Evolutionary conservation across 2,329 filamentous ascomycete species (phyloP), one percentile per base, ranked within the genome.

Genomic region (Diaporthe australafricana): DNA sequence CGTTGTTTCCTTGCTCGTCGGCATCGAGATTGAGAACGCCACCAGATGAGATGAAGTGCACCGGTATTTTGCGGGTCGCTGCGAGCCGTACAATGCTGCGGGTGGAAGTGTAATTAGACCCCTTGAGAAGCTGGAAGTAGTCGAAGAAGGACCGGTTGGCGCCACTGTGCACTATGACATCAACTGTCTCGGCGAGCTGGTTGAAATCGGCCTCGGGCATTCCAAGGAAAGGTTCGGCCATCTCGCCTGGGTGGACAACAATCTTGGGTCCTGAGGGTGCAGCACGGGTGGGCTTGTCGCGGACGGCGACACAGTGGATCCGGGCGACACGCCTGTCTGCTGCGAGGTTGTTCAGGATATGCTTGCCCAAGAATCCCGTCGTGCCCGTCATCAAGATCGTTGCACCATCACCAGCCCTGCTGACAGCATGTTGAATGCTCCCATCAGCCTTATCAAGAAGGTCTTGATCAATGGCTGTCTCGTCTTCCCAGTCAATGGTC

Each of bases 161-260:
- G 9, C 84, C 87, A 66, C 80, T 82, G 77, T 89, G 91, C 27
- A 93, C 85, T 60, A 92, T 85, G 16, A 79, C 75, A 25, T 81
- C 76, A 0, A 75, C 74, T 9, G 78, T 47, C 6, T 70, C 30
- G 16, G 55, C 25, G 25, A 77, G 38, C 17, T 5, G 14, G 9
- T 22, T 3, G 22, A 73, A 74, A 1, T 70, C 70, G 16, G 56
- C 67, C 27, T 63, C 35, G 2, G 68, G 40, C 11, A 79, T 76
- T 0, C 78, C 77, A 0, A 81, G 63, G 5, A 56, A 32, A 0
- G 77, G 75, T 11, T 25, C 14, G 2, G 73, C 27, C 12, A 78
- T 73, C 14, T 87, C 79, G 50, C 77, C 74, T 0, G 35, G 27
- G 52, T 78, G 68, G 16, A 50, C 53, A 1, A 48, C 16, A 2